These are phyloP conservation scores for Cubamyces lactineus DNA, from an alignment of 768 basidiomycete genomes.

Conservation along the genomic window DNA sequence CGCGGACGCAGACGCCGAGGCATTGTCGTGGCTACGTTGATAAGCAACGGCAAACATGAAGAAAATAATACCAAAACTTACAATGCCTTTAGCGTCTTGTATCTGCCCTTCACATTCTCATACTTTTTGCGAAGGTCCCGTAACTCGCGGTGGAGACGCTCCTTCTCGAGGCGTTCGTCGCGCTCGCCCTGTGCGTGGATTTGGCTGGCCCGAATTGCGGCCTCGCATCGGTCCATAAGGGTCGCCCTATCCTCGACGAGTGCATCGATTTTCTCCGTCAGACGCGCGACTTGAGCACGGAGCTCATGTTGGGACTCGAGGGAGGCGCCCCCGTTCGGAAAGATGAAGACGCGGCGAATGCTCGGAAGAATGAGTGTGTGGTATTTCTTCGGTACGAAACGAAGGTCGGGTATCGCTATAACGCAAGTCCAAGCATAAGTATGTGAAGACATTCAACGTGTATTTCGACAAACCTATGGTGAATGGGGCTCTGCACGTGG, in stretches of 20 bases:
- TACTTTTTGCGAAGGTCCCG: slow-evolving; percentile 25
- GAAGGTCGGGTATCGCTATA: slow-evolving; percentile 40
- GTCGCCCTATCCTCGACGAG: slow-evolving; percentile 46
- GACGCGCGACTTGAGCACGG: slow-evolving; percentile 39
- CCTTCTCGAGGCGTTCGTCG: slow-evolving; percentile 27
- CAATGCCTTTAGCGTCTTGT: slow-evolving; percentile 24
- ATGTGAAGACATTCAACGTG: not conserved
- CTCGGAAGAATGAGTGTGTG: slow-evolving; percentile 49
- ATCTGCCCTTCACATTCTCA: slow-evolving; percentile 27
- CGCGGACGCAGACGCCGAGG: not conserved
- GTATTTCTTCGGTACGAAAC: slow-evolving; percentile 52
- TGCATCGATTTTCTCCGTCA: slow-evolving; percentile 43
- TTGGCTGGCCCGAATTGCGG: slow-evolving; percentile 39
- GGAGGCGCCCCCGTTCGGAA: slow-evolving; percentile 26
- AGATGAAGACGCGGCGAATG: slow-evolving; percentile 54
- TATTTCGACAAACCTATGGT: slow-evolving; percentile 29
- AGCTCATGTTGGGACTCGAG: slow-evolving; percentile 17
- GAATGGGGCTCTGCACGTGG: slow-evolving; percentile 36
- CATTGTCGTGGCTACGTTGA: slow-evolving; percentile 9
- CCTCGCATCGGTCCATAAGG: slow-evolving; percentile 49
- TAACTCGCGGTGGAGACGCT: slow-evolving; percentile 26
- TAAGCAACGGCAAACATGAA: not conserved
- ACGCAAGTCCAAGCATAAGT: not conserved
- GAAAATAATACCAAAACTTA: not conserved
- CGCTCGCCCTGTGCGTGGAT: slow-evolving; percentile 39